Conservation (phyloP, 202 grass and related monocot species). For the Bolboschoenoplectus hybrid region DNA sequence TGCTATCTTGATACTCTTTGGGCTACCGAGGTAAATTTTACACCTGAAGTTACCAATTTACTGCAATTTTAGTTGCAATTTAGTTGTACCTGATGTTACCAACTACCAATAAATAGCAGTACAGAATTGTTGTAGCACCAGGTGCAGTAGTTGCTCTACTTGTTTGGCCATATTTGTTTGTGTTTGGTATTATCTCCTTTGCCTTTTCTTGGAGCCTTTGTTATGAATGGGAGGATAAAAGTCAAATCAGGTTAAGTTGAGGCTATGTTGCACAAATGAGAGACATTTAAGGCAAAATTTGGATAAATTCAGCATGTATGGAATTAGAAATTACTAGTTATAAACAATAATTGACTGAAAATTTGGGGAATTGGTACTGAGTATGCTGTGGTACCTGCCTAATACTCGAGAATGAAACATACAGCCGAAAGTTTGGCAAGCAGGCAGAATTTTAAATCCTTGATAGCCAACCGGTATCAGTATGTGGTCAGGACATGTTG, state of each 20-base stretch:
- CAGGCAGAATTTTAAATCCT: background rate
- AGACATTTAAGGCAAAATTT: background rate
- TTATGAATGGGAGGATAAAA: background rate
- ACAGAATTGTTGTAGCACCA: slow-evolving; percentile 8
- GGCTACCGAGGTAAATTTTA: slow-evolving; percentile 72
- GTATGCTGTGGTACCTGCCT: background rate
- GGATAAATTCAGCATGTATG: background rate
- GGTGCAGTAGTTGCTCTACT: background rate
- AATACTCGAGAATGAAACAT: background rate
- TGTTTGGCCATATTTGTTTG: slow-evolving; percentile 17
- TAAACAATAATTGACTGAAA: background rate
- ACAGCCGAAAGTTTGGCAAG: background rate
- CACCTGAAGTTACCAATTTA: background rate
- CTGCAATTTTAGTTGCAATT: slow-evolving; percentile 12
- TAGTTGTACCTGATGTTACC: background rate
- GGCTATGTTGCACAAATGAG: background rate
- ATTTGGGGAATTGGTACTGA: background rate
- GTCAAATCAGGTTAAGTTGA: background rate
- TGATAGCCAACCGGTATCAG: background rate
- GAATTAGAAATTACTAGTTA: background rate
- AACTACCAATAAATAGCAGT: background rate
- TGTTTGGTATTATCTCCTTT: background rate
- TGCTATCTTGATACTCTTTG: slow-evolving; percentile 79
- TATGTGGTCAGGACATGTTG: slow-evolving; percentile 17
- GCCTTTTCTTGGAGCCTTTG: background rate